Conservation (phyloP, 208 protist species). For the Phytomonas sp. region DNA sequence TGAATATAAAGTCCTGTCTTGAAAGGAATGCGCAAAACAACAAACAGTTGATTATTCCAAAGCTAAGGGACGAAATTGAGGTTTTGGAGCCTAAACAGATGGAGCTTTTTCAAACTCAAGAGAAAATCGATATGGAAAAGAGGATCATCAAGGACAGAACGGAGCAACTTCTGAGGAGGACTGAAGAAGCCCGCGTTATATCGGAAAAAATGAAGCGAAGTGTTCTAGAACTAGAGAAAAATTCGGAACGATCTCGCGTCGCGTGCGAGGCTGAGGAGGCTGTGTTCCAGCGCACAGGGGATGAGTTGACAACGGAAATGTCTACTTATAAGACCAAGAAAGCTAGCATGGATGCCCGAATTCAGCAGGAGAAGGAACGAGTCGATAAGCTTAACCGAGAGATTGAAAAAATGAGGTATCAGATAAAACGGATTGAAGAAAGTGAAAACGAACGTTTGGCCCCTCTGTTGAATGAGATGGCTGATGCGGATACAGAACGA, state of each 20-base stretch:
- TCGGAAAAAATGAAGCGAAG: constrained; percentile 70
- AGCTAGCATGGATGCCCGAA: constrained; percentile 54
- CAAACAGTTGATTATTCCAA: constrained; percentile 64
- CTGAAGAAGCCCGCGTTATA: constrained; percentile 74
- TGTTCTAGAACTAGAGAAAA: constrained; percentile 64
- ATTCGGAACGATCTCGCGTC: constrained; percentile 20
- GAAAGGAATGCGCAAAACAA: constrained; percentile 57
- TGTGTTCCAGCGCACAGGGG: constrained; percentile 42
- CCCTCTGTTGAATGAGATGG: constrained; percentile 46
- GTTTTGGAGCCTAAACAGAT: constrained; percentile 68
- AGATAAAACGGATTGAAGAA: constrained; percentile 71
- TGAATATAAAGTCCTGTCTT: constrained; percentile 51
- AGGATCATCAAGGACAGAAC: constrained; percentile 77
- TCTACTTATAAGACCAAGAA: constrained; percentile 50
- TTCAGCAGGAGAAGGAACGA: constrained; percentile 78
- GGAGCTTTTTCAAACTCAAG: constrained; percentile 63
- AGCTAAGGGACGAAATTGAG: constrained; percentile 73
- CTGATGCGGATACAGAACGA: constrained; percentile 45
- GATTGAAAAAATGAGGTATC: constrained; percentile 67
- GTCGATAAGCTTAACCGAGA: constrained; percentile 57
- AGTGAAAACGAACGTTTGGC: constrained; percentile 51
- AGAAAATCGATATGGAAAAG: constrained; percentile 81
- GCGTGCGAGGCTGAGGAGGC: constrained; percentile 51
- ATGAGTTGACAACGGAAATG: constrained; percentile 48
- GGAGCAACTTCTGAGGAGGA: constrained; percentile 74